phyloP scores from a whole-genome alignment of 2,329 filamentous ascomycete genomes.

The Trichoderma sp. region DNA sequence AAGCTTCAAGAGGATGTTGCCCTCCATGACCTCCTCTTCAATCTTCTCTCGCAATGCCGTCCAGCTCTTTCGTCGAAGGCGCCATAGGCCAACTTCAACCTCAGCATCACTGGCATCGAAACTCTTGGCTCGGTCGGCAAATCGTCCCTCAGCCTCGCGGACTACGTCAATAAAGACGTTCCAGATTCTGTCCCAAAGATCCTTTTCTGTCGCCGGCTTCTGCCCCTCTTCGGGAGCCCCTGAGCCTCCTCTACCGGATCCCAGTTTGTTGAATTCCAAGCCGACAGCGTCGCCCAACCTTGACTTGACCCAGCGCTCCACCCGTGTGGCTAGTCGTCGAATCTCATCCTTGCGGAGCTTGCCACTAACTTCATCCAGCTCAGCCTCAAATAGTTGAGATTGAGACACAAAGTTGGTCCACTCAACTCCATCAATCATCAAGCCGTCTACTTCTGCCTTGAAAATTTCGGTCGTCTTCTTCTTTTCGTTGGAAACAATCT shows the following conservation, averaged over 20 bases:
- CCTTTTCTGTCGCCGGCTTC: conserved; percentile 73
- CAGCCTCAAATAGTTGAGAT: conserved; percentile 78
- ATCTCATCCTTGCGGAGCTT: conserved; percentile 93
- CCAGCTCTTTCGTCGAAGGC: conserved; percentile 92
- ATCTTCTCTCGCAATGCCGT: conserved; percentile 84
- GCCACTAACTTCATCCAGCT: conserved; percentile 84
- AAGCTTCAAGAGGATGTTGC: conserved; percentile 91
- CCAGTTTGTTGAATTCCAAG: conserved; percentile 93
- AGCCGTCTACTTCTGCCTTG: conserved; percentile 70
- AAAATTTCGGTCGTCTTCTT: conserved; percentile 73
- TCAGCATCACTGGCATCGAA: conserved; percentile 92
- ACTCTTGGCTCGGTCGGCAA: conserved; percentile 85
- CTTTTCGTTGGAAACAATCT: conserved; percentile 86
- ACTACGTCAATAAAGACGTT: conserved; percentile 79
- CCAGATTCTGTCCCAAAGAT: conserved; percentile 97
- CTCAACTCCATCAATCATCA: conserved; percentile 73
- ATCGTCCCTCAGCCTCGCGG: conserved; percentile 79
- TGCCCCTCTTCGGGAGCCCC: conserved; percentile 79
- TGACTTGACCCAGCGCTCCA: conserved; percentile 92
- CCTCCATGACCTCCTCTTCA: conserved; percentile 97
- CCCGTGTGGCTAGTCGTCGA: conserved; percentile 83
- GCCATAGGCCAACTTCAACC: conserved; percentile 90
- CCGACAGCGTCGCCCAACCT: conserved; percentile 85
- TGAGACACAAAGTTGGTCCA: conserved; percentile 91
- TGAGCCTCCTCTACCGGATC: conserved; percentile 79